phyloP scores from a whole-genome alignment of 2,329 filamentous ascomycete genomes.

The Septoria petroselini region DNA sequence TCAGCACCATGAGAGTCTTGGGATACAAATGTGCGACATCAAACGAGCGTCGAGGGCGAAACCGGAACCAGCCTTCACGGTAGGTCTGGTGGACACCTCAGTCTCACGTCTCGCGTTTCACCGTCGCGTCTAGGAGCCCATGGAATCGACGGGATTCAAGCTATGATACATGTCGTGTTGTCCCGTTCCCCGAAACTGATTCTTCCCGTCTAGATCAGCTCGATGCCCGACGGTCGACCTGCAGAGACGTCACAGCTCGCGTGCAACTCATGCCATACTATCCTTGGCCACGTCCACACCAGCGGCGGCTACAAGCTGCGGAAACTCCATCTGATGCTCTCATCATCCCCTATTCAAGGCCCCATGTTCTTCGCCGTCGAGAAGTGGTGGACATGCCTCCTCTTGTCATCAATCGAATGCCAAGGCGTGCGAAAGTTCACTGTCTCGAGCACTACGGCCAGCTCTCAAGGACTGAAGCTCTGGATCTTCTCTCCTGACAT shows the following conservation, averaged over 20 bases:
- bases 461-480: slow-evolving; percentile 33
- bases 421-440: slow-evolving; percentile 57
- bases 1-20: slow-evolving; percentile 33
- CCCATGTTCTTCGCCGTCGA: slow-evolving; percentile 24
- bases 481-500: slow-evolving; percentile 63
- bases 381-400: slow-evolving; percentile 54
- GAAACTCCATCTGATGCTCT: slow-evolving; percentile 32
- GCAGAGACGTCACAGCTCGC: slow-evolving; percentile 9
- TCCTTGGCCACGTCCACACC: slow-evolving; percentile 44
- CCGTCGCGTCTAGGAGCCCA: slow-evolving; percentile 31
- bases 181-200: slow-evolving; percentile 10
- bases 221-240: not conserved
- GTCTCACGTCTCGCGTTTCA: slow-evolving; percentile 34
- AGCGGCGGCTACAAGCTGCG: slow-evolving; percentile 43
- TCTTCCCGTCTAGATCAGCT: slow-evolving; percentile 6
- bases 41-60: slow-evolving; percentile 23
- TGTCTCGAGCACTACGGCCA: slow-evolving; percentile 50
- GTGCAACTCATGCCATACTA: slow-evolving; percentile 42
- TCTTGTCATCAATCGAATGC: slow-evolving; percentile 56
- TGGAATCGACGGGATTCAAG: slow-evolving; percentile 34
- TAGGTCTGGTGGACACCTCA: slow-evolving; percentile 26
- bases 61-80: slow-evolving; percentile 30
- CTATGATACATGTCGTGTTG: slow-evolving; percentile 34
- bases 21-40: slow-evolving; percentile 40
- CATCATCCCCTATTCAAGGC: slow-evolving; percentile 8